Evolutionary conservation across 1,284 basidiomycete genomes (phyloP), one percentile per base, ranked within the genome.

Genomic region (Trichosporon sp.): DNA sequence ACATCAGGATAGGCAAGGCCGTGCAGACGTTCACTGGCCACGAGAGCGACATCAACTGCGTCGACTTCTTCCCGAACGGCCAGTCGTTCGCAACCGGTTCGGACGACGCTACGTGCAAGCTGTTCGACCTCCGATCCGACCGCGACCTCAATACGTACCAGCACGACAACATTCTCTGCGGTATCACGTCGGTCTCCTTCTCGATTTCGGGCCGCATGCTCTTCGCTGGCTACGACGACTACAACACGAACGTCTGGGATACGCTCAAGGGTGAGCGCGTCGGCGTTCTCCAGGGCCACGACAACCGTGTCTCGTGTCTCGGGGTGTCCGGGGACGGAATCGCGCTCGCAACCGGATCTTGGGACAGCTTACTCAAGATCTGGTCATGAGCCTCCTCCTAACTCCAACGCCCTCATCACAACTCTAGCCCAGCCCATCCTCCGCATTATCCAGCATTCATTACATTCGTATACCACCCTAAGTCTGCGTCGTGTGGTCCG

Each of bases 231-330:
- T 99, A 98, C 82, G 97, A 99, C 83, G 96, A 99, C 83, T 98
- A 96, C 92, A 98, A 96, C 75, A 95, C 92, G 87, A 98, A 98
- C 80, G 96, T 98, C 62, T 99, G 96, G 96, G 96, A 99, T 81
- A 98, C 95, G 53, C 88, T 99, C 79, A 97, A 96, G 84, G 96
- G 95, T 68, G 96, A 99, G 84, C 91, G 96, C 68, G 94, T 98
- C 35, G 96, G 96, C 70, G 95, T 98, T 44, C 85, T 99, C 71
- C 92, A 94, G 38, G 96, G 95, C 13, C 97, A 99, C 81, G 96
- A 99, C 87, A 98, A 98, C 86, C 87, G 96, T 72, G 95, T 99
- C 74, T 93, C 91, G 78, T 98, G 95, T 86, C 86, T 99, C 78
- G 96, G 97, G 69, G 95, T 98, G 75, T 94, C 92, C 77, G 89